Percentiles rank a stretch among this genome's conserved stretches.
phyloP scores from a whole-genome alignment of 2,329 filamentous ascomycete species.

The Paraphoma sp. region DNA sequence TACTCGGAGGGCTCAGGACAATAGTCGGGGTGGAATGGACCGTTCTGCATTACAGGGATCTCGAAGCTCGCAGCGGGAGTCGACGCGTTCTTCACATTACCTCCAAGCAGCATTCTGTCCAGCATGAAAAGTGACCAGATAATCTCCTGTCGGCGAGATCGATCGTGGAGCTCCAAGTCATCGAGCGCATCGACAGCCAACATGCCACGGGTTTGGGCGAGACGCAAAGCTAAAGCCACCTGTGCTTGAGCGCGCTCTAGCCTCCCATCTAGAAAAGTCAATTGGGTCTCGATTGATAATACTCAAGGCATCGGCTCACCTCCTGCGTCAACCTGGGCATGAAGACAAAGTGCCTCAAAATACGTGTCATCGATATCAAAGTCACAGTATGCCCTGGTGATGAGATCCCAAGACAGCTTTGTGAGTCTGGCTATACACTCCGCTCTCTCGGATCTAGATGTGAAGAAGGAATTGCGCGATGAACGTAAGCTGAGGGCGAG shows the following conservation, averaged over 20 bases:
- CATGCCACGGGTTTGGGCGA: conserved; percentile 8
- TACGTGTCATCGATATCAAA: conserved; percentile 9
- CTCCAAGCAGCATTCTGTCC: conserved; percentile 10
- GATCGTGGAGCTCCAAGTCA: neutral
- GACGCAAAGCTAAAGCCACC: conserved; percentile 3
- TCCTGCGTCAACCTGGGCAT: conserved; percentile 7
- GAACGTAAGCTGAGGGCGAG: conserved; percentile 10
- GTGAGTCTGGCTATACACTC: conserved; percentile 3
- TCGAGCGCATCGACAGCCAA: conserved; percentile 1
- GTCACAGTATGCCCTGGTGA: conserved; percentile 7
- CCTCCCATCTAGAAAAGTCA: conserved; percentile 1
- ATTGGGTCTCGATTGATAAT: too few relatives aligned
- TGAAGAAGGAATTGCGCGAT: conserved; percentile 5
- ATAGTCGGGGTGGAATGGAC: conserved; percentile 5
- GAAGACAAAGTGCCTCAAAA: conserved; percentile 8
- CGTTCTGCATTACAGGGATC: conserved; percentile 5
- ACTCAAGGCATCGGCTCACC: neutral
- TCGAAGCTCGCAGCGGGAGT: conserved; percentile 1
- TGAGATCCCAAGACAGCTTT: conserved; percentile 6
- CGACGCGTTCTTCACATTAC: conserved; percentile 4
- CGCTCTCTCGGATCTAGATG: neutral
- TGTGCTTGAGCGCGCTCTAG: conserved; percentile 7
- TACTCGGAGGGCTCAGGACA: neutral
- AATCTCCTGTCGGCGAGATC: conserved; percentile 9
- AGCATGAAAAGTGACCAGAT: conserved; percentile 13